Percentiles rank a stretch among this genome's conserved stretches.
These are phyloP conservation scores for Royoungia palumana DNA, from an alignment of 768 basidiomycete genomes.

Conservation along the genomic window DNA sequence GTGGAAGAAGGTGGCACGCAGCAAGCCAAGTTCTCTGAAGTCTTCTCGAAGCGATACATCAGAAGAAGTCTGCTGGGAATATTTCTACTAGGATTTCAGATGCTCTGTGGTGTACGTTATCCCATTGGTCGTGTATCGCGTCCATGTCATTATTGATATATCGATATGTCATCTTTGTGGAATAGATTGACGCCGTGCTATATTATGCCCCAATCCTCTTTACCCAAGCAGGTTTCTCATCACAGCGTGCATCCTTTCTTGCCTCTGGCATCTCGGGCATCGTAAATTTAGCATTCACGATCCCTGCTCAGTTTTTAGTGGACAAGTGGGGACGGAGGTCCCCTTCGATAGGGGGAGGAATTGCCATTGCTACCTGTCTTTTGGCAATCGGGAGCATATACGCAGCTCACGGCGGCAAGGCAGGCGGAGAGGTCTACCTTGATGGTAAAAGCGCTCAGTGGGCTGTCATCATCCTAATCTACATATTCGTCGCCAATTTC, in stretches of 20 bases:
- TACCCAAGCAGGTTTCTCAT: conserved; percentile 47
- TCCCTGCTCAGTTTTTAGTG: conserved; percentile 32
- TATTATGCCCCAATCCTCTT: conserved; percentile 49
- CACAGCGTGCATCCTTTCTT: conserved; percentile 45
- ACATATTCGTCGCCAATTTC: conserved; percentile 44
- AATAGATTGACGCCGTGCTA: conserved; percentile 26
- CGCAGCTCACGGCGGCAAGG: conserved; percentile 36
- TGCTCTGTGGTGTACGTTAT: conserved; percentile 31
- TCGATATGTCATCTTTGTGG: background rate
- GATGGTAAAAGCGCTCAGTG: conserved; percentile 27
- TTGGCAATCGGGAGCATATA: conserved; percentile 45
- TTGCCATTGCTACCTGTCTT: conserved; percentile 37
- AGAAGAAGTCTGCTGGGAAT: conserved; percentile 35
- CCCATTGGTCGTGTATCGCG: background rate
- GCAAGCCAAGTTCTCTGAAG: conserved; percentile 24
- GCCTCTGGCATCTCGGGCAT: conserved; percentile 50
- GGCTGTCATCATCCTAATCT: conserved; percentile 45
- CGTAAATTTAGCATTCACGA: conserved; percentile 38
- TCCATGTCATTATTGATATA: background rate
- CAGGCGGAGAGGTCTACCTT: conserved; percentile 22
- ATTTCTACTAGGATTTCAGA: conserved; percentile 37
- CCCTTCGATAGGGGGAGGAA: conserved; percentile 42
- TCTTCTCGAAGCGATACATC: conserved; percentile 29
- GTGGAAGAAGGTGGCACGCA: conserved; percentile 22
- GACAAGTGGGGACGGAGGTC: conserved; percentile 38